phyloP scores from a whole-genome alignment of 2,329 filamentous ascomycete genomes.

The Colletotrichum gloeosporioides region DNA sequence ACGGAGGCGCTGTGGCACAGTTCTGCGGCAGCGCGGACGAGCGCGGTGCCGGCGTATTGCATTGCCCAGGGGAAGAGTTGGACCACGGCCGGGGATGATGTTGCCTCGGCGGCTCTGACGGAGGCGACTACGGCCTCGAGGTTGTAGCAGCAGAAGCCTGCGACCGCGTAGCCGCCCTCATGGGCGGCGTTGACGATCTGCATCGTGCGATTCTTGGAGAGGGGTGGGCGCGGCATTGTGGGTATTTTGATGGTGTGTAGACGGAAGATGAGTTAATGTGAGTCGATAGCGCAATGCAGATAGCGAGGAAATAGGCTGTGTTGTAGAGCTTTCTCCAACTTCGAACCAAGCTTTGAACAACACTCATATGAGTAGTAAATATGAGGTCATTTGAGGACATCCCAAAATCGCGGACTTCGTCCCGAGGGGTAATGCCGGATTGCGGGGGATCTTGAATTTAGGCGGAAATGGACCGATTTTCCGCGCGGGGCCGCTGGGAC shows the following conservation, averaged over 20 bases:
- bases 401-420: not conserved
- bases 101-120: constrained; percentile 70
- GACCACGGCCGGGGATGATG: constrained; percentile 69
- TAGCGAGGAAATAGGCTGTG: accelerated
- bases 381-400: not conserved
- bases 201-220: constrained; percentile 19
- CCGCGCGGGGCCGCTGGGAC: not conserved
- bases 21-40: constrained; percentile 59
- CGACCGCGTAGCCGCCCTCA: constrained; percentile 59
- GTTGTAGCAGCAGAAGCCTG: constrained; percentile 62
- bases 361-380: not conserved
- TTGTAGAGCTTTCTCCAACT: accelerated
- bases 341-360: not conserved
- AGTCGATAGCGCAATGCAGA: not conserved
- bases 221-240: not conserved
- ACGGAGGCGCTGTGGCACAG: constrained; percentile 61
- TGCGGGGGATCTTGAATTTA: not conserved
- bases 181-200: constrained; percentile 59
- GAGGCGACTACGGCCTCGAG: constrained; percentile 73
- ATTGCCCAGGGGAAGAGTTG: constrained; percentile 77
- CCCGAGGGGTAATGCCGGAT: not conserved
- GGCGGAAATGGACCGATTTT: not conserved
- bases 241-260: not conserved
- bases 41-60: constrained; percentile 60
- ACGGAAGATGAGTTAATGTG: not conserved